These are phyloP conservation scores for Vachellia pachyceras DNA, from an alignment of 306 rosid genomes.

Conservation along the genomic window DNA sequence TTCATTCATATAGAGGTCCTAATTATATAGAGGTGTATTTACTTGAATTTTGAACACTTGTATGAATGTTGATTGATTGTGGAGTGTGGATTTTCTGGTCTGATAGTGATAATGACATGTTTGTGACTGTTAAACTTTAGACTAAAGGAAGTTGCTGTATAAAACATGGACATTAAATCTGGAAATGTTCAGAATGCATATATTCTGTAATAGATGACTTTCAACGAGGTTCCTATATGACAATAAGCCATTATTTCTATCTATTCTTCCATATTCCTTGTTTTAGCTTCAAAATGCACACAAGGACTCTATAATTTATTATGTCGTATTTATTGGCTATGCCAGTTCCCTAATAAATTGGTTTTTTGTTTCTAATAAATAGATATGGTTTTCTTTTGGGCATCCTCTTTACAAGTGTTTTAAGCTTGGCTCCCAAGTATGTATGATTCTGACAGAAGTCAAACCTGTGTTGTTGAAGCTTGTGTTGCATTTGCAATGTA, in stretches of 20 bases:
- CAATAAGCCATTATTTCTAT: background rate
- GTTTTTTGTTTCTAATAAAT: slow-evolving; percentile 4
- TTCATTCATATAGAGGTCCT: background rate
- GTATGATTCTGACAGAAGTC: too few relatives aligned
- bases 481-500: too few relatives aligned
- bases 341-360: background rate
- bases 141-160: background rate
- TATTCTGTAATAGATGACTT: slow-evolving; percentile 45
- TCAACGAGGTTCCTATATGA: background rate
- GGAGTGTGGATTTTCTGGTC: background rate
- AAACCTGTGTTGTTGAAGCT: too few relatives aligned
- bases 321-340: background rate
- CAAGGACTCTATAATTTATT: background rate
- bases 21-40: background rate
- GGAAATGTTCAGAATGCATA: slow-evolving; percentile 72
- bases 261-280: background rate
- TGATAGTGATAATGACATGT: background rate
- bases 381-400: background rate
- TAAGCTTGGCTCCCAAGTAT: too few relatives aligned
- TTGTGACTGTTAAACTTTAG: background rate
- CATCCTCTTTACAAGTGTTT: too few relatives aligned
- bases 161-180: slow-evolving; percentile 74
- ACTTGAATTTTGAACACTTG: background rate
- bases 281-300: background rate
- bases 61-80: background rate